Base-by-base conservation (phyloP, 169 alveolate species). In the Plasmodium coatneyi region DNA sequence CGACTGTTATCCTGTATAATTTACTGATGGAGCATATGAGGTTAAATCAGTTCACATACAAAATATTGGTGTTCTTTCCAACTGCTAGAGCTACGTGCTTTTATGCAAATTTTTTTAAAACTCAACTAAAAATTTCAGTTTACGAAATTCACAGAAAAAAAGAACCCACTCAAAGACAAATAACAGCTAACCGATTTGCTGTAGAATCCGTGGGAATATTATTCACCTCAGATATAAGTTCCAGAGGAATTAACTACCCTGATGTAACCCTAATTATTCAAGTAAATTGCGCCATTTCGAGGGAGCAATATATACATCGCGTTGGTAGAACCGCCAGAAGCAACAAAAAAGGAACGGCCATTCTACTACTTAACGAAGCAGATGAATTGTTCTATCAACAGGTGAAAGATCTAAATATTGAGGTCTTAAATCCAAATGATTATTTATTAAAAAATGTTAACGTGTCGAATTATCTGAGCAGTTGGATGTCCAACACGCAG, bases 221-320 rank as follows among this genome's bases (percentile, higher is more conserved):
- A 49, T 95, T 98, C 90, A 96, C 98, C 54, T 98, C 99, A 3
- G 99, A 99, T 95, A 95, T 99, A 16, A 99, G 99, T 4, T 97
- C 99, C 19, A 96, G 99, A 87, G 99, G 99, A 9, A 95, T 99
- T 22, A 99, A 99, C 96, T 98, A 99, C 96, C 99, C 99, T 4
- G 92, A 96, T 28, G 99, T 99, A 10, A 99, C 98, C 92, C 98
- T 99, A 98, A 99, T 99, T 7, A 96, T 99, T 46, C 99, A 98
- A 96, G 96, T 98, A 30, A 99, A 98, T 92, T 97, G 98, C 34
- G 99, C 99, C 0, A 99, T 98, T 78, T 98, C 99, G 86, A 96
- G 97, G 1, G 97, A 97, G 36, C 98, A 99, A 32, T 99, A 99
- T 94, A 97, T 99, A 34, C 99, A 99, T 94, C 96, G 99, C 95